A percentile compares a stretch with the other conserved stretches of the same genome.
phyloP scores from a whole-genome alignment of 768 basidiomycete genomes.

The Termitomyces sp. region DNA sequence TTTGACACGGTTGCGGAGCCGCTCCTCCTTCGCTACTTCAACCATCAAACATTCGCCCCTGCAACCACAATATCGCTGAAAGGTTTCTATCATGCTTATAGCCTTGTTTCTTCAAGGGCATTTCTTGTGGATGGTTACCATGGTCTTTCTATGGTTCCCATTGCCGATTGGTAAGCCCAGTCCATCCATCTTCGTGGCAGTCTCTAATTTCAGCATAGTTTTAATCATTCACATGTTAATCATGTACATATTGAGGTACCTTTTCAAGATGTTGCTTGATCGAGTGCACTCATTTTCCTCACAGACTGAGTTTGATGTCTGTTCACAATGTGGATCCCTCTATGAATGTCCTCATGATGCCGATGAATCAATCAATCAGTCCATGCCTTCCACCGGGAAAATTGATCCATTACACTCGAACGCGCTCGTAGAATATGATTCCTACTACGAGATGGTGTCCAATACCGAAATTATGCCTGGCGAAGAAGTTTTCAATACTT shows the following conservation, averaged over 20 bases:
- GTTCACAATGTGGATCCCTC: conserved; percentile 63
- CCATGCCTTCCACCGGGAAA: not conserved
- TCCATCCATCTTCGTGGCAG: conserved; percentile 6
- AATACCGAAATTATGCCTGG: conserved; percentile 42
- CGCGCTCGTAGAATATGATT: conserved; percentile 20
- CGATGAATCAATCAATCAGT: conserved; percentile 20
- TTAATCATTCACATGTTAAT: conserved; percentile 67
- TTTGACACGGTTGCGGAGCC: not conserved
- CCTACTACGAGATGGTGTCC: conserved; percentile 64
- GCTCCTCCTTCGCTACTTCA: conserved; percentile 16
- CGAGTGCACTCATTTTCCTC: conserved; percentile 1
- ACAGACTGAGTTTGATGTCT: conserved; percentile 68
- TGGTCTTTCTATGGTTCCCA: conserved; percentile 76
- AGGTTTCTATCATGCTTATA: conserved; percentile 48
- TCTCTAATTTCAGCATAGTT: conserved; percentile 33
- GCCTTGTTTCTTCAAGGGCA: conserved; percentile 73
- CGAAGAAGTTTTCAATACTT: conserved; percentile 72
- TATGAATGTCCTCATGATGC: conserved; percentile 61
- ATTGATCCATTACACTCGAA: not conserved
- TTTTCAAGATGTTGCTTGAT: not conserved
- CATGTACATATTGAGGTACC: conserved; percentile 69
- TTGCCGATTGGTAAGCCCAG: conserved; percentile 69
- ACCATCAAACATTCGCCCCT: conserved; percentile 3
- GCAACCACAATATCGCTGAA: conserved; percentile 19
- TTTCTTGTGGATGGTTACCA: conserved; percentile 83